phyloP scores from a whole-genome alignment of 2,329 filamentous ascomycete species.

The Aspergillus ibericus region DNA sequence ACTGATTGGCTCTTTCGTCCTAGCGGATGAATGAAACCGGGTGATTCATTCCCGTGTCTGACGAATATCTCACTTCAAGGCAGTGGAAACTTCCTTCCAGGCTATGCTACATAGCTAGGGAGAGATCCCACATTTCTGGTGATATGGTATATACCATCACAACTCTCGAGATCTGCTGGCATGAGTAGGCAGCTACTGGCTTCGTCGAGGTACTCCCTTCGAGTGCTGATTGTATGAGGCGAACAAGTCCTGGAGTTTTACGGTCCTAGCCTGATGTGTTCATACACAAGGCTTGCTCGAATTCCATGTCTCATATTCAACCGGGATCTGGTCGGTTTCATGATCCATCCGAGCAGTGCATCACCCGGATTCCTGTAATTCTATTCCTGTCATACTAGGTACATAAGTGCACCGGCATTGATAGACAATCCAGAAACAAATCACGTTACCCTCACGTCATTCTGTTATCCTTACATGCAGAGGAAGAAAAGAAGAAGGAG shows the following conservation, averaged over 20 bases:
- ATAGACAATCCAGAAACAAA: background rate
- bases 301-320: background rate
- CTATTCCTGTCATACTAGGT: background rate
- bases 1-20: constrained; percentile 47
- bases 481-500: constrained; percentile 7
- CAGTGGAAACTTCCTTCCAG: background rate
- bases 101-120: too few species aligned
- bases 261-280: too few species aligned
- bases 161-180: too few species aligned
- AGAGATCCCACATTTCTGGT: too few species aligned
- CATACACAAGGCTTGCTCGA: background rate
- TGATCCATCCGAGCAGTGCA: background rate
- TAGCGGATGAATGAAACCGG: constrained; percentile 5
- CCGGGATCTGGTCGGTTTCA: background rate
- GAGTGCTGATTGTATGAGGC: too few species aligned
- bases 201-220: too few species aligned
- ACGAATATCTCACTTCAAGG: background rate
- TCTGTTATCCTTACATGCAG: constrained; percentile 7
- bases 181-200: too few species aligned
- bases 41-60: background rate
- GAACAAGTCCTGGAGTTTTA: too few species aligned
- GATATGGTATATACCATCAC: too few species aligned
- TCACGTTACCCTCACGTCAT: background rate
- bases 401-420: background rate
- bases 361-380: background rate